These are phyloP conservation scores for Coemansia sp. DNA, from an alignment of 192 early-diverging fungal genomes.

Conservation along the genomic window DNA sequence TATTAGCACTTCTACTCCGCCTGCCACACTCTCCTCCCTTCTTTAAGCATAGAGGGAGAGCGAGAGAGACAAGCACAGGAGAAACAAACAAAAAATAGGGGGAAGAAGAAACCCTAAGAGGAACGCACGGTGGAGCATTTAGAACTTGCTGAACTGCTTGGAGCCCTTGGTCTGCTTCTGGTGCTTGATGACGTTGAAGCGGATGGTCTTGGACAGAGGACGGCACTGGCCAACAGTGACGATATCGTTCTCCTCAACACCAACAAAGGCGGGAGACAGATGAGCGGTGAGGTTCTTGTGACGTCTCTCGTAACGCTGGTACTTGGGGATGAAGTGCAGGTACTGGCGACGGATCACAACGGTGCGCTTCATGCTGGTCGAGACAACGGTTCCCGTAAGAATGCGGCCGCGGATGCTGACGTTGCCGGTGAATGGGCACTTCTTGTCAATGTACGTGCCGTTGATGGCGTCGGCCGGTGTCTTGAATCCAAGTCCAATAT, in stretches of 20 bases:
- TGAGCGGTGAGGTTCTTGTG: slow-evolving; percentile 99
- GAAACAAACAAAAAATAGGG: neutral
- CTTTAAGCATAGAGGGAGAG: no score
- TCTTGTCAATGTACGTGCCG: slow-evolving; percentile 99
- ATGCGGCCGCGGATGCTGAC: slow-evolving; percentile 98
- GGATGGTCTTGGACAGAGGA: slow-evolving; percentile 99
- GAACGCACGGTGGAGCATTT: slow-evolving; percentile 28
- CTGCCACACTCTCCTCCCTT: no score
- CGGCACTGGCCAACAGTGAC: slow-evolving; percentile 99
- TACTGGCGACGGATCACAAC: slow-evolving; percentile 98
- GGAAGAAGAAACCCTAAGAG: slow-evolving; percentile 3
- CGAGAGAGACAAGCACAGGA: no score
- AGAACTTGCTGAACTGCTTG: slow-evolving; percentile 94
- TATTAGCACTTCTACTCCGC: no score
- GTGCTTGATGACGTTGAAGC: slow-evolving; percentile 99
- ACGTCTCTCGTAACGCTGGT: slow-evolving; percentile 99
- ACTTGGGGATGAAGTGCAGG: slow-evolving; percentile 99
- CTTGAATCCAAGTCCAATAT: slow-evolving; percentile 99
- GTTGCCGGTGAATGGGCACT: slow-evolving; percentile 98
- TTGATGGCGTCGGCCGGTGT: slow-evolving; percentile 97
- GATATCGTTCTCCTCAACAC: slow-evolving; percentile 81
- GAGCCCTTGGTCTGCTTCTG: slow-evolving; percentile 78
- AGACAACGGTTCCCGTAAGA: slow-evolving; percentile 86
- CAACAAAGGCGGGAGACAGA: slow-evolving; percentile 91
- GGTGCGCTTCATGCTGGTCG: slow-evolving; percentile 99